A percentile compares a stretch with the other conserved stretches of the same genome.
These are phyloP conservation scores for Pseudocercospora fijiensis DNA, from an alignment of 2,329 filamentous ascomycete species.

Conservation along the genomic window DNA sequence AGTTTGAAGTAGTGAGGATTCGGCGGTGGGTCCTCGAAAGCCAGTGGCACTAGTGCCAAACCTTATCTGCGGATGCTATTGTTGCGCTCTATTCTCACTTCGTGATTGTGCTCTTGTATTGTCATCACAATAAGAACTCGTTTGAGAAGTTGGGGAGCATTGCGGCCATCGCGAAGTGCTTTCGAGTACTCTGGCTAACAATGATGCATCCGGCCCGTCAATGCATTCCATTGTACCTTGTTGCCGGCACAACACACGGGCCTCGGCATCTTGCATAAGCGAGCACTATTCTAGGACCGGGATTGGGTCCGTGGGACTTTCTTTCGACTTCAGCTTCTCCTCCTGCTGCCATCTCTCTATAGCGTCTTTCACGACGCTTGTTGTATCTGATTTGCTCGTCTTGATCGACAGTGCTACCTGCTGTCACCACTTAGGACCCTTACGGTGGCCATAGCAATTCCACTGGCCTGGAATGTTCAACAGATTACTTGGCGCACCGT, in stretches of 20 bases:
- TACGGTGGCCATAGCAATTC: background rate
- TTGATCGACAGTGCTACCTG: background rate
- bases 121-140: background rate
- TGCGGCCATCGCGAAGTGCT: background rate
- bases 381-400: background rate
- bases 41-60: background rate
- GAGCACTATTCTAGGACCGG: background rate
- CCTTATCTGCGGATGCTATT: background rate
- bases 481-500: background rate
- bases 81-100: background rate
- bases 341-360: background rate
- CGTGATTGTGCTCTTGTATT: background rate
- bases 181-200: background rate
- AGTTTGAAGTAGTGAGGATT: conserved; percentile 1
- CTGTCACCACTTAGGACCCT: background rate
- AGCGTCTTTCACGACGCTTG: background rate
- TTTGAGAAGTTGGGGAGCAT: background rate
- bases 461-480: background rate
- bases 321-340: background rate
- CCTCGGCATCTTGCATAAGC: conserved; percentile 8
- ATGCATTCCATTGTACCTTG: conserved; percentile 3
- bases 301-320: background rate
- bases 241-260: background rate
- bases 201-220: background rate
- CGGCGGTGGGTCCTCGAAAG: background rate